Percentiles rank a stretch among this genome's conserved stretches.
Evolutionary conservation across 306 rosid species (phyloP).

Genomic region (Glycyrrhiza uralensis): DNA sequence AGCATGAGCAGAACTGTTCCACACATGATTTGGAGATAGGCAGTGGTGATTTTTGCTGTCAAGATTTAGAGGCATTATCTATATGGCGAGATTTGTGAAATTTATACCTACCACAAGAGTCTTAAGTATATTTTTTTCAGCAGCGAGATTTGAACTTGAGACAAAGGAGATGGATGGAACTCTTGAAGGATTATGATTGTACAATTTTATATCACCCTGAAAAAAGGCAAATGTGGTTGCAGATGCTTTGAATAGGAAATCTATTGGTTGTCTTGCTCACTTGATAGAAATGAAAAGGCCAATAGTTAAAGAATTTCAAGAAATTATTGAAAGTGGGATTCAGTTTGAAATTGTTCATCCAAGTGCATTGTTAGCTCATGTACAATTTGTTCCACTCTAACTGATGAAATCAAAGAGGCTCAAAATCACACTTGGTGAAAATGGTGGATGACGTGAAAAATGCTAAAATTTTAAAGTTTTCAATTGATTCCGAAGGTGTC

Average conservation of each 20-base stretch:
- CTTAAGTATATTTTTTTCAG: too few relatives aligned
- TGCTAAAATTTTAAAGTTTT: background rate
- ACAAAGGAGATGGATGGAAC: too few relatives aligned
- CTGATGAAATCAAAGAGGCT: background rate
- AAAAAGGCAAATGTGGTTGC: background rate
- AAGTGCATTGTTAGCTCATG: background rate
- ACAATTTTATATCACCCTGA: background rate
- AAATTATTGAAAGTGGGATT: background rate
- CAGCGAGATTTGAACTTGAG: too few relatives aligned
- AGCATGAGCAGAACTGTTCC: background rate
- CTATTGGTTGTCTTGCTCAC: background rate
- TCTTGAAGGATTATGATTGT: background rate
- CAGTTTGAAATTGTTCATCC: background rate
- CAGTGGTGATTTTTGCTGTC: background rate
- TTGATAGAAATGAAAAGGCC: background rate
- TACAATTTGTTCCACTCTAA: too few relatives aligned
- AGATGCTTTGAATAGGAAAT: background rate
- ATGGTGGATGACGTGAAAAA: background rate
- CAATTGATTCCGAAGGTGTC: too few relatives aligned
- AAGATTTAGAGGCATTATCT: too few relatives aligned
- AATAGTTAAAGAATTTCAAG: background rate
- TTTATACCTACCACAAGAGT: too few relatives aligned
- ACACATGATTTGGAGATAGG: background rate
- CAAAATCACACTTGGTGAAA: background rate
- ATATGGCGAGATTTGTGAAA: too few relatives aligned